Base-by-base conservation (phyloP, 2,329 filamentous ascomycete species). In the Penicillium carneum region DNA sequence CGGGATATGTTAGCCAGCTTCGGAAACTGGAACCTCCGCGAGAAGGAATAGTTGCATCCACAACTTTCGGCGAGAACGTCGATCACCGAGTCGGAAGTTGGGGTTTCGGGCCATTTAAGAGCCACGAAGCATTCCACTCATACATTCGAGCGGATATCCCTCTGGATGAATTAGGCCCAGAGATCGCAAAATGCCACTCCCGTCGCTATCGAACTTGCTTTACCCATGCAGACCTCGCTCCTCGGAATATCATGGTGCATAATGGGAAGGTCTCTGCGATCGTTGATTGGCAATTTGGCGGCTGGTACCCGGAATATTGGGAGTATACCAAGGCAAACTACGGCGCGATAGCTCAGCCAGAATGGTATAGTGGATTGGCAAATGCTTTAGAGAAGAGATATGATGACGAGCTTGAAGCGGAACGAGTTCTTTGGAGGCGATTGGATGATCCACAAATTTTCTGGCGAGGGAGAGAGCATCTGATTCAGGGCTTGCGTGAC, bases 301-400 rank as follows among this genome's bases (percentile, higher is more conserved):
- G 36, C 45, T 57, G 38, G 54, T 57, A 57, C 26, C 54, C 46
- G 3, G 45, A 57, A 16, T 50, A 57, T 20, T 57, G 54, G 54
- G 38, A 57, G 34, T 57, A 57, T 57, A 50, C 38, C 1, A 34
- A 34, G 14, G 36, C 38, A 42, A n/a, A 57, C 23, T 57, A 42
- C 34, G 23, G 31, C 9, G 26, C 2, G 4, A 3, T 23, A 10
- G 26, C 34, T 57, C 33, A 5, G n/a, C 23, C 34, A 34, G 43
- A 57, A 6, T 57, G 53, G 26, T 57, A 57, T 49, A 3, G 14
- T 14, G 43, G 43, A 26, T 49, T 57, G 9, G 18, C 14, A 23
- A 34, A 57, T 42, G 34, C 26, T 41, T 10, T 42, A 7, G 34
- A 39, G 34, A 39, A 20, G 33, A 48, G 26, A 57, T 57, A 57